phyloP scores from a whole-genome alignment of 108 stramenopile species.

The Skeletonema marinoi region DNA sequence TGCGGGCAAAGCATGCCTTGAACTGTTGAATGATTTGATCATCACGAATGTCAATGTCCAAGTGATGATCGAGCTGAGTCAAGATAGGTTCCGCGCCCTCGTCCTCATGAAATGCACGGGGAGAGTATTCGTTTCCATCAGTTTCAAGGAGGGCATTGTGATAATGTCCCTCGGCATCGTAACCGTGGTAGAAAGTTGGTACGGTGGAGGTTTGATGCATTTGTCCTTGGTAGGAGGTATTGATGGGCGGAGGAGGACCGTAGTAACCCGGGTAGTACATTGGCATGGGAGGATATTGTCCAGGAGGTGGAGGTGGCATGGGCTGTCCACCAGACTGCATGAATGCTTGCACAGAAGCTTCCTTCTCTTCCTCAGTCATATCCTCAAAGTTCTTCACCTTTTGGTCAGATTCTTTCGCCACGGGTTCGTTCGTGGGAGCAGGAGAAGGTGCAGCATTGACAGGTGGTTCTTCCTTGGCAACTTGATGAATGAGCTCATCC shows the following conservation, averaged over 20 bases:
- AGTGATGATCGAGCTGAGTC: constrained; percentile 74
- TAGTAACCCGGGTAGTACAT: neutral
- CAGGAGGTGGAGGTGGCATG: neutral
- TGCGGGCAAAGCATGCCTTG: constrained; percentile 78
- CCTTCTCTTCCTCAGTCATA: neutral
- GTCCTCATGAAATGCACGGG: constrained; percentile 25
- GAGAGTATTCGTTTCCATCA: constrained; percentile 27
- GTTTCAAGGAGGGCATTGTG: constrained; percentile 44
- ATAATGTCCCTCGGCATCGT: constrained; percentile 47
- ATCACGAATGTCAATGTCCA: constrained; percentile 88
- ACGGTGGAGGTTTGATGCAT: constrained; percentile 10
- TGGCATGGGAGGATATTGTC: constrained; percentile 1
- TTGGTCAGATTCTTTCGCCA: neutral
- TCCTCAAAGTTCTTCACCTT: neutral
- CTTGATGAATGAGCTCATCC: constrained; percentile 2
- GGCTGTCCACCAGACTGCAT: neutral
- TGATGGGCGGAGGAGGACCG: neutral
- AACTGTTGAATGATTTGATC: constrained; percentile 82
- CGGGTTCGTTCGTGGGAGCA: constrained; percentile 35
- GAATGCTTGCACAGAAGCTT: neutral
- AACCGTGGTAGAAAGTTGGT: constrained; percentile 46
- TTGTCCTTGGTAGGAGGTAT: constrained; percentile 1
- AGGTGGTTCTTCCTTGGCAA: constrained; percentile 9
- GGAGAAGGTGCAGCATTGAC: constrained; percentile 28
- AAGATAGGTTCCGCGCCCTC: constrained; percentile 81